Conservation (phyloP, 108 stramenopile species). For the Mayamaea pseudoterrestris region DNA sequence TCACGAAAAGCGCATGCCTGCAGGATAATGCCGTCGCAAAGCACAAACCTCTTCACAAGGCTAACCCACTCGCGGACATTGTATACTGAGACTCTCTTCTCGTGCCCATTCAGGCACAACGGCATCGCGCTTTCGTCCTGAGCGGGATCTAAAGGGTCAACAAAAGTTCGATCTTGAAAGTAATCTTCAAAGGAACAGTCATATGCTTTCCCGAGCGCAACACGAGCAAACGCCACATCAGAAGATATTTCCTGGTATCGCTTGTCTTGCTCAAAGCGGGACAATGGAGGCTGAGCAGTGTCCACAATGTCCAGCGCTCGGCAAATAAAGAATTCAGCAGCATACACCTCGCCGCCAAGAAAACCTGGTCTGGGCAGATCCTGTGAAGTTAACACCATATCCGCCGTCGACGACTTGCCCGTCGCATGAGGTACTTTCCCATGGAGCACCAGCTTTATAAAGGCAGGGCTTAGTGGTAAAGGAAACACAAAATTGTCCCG, state of each 20-base stretch:
- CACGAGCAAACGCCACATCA: conserved; percentile 21
- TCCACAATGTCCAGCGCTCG: conserved; percentile 20
- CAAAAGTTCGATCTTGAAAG: conserved; percentile 32
- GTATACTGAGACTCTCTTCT: conserved; percentile 20
- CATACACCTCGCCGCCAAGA: conserved; percentile 36
- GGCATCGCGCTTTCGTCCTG: conserved; percentile 25
- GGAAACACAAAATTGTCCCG: conserved; percentile 41
- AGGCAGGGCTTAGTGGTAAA: conserved; percentile 26
- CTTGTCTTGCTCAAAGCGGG: conserved; percentile 7
- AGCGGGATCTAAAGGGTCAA: conserved; percentile 36
- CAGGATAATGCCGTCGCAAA: conserved; percentile 28
- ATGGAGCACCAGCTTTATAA: conserved; percentile 27
- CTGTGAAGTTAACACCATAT: conserved; percentile 5
- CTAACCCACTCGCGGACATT: conserved; percentile 37
- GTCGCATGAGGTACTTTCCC: no score
- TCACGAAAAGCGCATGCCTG: conserved; percentile 27
- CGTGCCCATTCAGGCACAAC: conserved; percentile 20
- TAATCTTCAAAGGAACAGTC: conserved; percentile 45
- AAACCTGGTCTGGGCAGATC: conserved; percentile 49
- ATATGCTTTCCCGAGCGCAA: conserved; percentile 23
- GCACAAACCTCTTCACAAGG: conserved; percentile 24
- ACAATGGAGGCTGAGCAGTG: conserved; percentile 5
- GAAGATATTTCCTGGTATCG: conserved; percentile 15
- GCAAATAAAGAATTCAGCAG: conserved; percentile 27
- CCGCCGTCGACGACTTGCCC: background rate